These are phyloP conservation scores for Glycyrrhiza uralensis DNA, from an alignment of 306 rosid genomes.

Conservation along the genomic window DNA sequence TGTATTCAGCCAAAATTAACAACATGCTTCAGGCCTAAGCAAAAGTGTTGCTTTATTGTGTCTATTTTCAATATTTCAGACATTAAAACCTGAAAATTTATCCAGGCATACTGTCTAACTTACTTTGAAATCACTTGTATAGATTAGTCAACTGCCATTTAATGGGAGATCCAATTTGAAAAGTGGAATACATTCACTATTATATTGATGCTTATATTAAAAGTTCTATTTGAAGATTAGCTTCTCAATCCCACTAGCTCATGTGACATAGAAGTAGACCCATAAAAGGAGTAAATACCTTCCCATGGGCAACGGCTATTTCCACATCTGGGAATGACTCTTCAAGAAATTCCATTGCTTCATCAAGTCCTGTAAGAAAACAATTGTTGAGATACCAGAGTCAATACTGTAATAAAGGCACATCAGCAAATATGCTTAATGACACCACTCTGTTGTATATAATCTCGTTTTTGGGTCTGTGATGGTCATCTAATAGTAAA, in stretches of 20 bases:
- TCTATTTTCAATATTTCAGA: background rate
- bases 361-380: constrained; percentile 74
- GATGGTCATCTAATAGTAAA: background rate
- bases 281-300: constrained; percentile 55
- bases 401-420: constrained; percentile 21
- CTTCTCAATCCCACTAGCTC: constrained; percentile 23
- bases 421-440: constrained; percentile 4
- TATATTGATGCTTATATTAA: background rate
- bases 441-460: background rate
- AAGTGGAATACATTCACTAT: background rate
- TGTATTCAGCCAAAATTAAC: background rate
- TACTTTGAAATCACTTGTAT: background rate
- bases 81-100: background rate
- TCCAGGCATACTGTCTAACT: background rate
- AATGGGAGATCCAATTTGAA: background rate
- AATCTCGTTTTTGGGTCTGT: background rate
- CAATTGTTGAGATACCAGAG: constrained; percentile 23
- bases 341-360: constrained; percentile 79
- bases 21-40: background rate
- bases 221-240: background rate
- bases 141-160: background rate
- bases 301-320: constrained; percentile 93
- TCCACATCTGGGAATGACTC: constrained; percentile 68
- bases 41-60: background rate
- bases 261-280: constrained; percentile 21